Percentiles rank a stretch among this genome's conserved stretches.
phyloP scores from a whole-genome alignment of 352 stramenopile species.

The Blastocystis sp. region DNA sequence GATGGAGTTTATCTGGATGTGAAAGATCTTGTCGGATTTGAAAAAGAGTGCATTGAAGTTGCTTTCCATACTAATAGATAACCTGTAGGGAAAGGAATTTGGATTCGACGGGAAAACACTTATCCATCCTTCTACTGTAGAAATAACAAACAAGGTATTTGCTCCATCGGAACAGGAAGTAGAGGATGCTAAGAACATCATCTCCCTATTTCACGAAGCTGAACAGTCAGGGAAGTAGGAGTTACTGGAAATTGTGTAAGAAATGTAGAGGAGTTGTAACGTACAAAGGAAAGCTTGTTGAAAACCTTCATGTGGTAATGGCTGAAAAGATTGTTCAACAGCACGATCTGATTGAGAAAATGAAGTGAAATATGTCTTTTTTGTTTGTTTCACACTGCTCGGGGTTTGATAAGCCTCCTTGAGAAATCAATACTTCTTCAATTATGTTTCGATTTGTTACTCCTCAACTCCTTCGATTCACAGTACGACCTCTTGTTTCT shows the following conservation, averaged over 20 bases:
- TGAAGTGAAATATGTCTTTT: slow-evolving; percentile 3
- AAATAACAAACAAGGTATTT: slow-evolving; percentile 71
- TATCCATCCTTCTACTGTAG: slow-evolving; percentile 73
- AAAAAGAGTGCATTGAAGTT: slow-evolving; percentile 70
- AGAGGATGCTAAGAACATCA: slow-evolving; percentile 70
- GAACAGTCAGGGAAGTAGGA: slow-evolving; percentile 39
- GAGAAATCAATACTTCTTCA: not conserved
- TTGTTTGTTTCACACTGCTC: not conserved
- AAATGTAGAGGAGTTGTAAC: slow-evolving; percentile 49
- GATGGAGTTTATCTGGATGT: slow-evolving; percentile 72
- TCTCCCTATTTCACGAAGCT: slow-evolving; percentile 69
- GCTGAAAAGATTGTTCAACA: slow-evolving; percentile 61
- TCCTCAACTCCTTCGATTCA: not conserved
- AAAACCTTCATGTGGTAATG: slow-evolving; percentile 67
- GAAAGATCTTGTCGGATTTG: slow-evolving; percentile 70
- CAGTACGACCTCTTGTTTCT: not conserved
- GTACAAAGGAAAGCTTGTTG: slow-evolving; percentile 62
- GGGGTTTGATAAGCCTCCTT: not conserved
- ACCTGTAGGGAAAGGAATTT: slow-evolving; percentile 71
- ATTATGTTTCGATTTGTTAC: not conserved
- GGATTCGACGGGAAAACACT: slow-evolving; percentile 75
- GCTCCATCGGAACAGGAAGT: slow-evolving; percentile 70
- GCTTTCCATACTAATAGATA: not conserved
- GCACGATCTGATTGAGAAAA: slow-evolving; percentile 60
- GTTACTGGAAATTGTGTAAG: not conserved